Evolutionary conservation across 2,329 filamentous ascomycete genomes (phyloP), one percentile per base, ranked within the genome.

Genomic region (Fusarium torulosum): DNA sequence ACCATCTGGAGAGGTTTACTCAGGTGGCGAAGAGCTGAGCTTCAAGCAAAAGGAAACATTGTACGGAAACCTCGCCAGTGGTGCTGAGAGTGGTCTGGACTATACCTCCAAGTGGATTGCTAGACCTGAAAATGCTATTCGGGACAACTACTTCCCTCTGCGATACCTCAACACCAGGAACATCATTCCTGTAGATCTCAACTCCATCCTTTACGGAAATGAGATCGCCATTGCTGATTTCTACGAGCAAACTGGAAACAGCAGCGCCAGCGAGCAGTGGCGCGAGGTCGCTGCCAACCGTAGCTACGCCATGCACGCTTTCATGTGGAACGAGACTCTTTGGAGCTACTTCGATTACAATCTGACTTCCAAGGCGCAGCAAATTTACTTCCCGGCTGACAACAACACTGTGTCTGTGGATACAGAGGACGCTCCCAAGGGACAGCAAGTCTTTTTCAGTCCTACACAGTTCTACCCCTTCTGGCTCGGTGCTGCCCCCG

Each of bases 341-440:
- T 85, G 80, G 75, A 84, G 83, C 76, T 91, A 90, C 79, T 91
- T 91, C 72, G 89, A 91, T 80, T 91, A 86, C 80, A 91, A 91
- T 78, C 63, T 88, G 29, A 91, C 88, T 0, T 86, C 86, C 0
- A 77, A 75, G 11, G 76, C 81, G 2, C 88, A 90, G 63, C 83
- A 87, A 66, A 76, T 86, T 33, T 90, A 84, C 70, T 78, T 86
- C 15, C 81, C 83, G 3, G 75, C 75, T 10, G 86, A 88, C 65
- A 70, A 77, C 5, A 83, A 85, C 63, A 71, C 76, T 3, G 57
- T 63, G 6, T 31, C 60, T 4, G 63, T 70, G 7, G 78, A 78
- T 13, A 73, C 59, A n/a, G 62, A 65, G 10, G 78, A 76, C 13
- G 86, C 86, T 0, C 87, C 88, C 5, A 70, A 79, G 2, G 87